phyloP scores from a whole-genome alignment of 768 basidiomycete genomes.

The Pisolithus orientalis region DNA sequence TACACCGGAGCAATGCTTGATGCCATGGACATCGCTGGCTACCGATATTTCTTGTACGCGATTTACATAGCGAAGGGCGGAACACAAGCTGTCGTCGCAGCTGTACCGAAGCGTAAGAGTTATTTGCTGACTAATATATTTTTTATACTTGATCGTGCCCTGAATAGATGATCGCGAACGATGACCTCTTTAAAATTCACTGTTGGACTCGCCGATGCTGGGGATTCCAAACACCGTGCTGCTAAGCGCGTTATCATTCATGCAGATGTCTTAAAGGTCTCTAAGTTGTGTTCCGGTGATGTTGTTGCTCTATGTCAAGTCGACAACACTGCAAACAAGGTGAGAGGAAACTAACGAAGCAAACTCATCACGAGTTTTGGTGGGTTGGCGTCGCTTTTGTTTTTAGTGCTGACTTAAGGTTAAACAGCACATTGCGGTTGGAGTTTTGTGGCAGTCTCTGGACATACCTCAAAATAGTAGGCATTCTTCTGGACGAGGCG shows the following conservation, averaged over 20 bases:
- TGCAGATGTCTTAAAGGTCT: constrained; percentile 51
- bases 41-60: no score
- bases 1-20: constrained; percentile 35
- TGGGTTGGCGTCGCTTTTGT: constrained; percentile 3
- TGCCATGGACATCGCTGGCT: constrained; percentile 3
- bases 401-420: constrained; percentile 12
- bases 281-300: constrained; percentile 66
- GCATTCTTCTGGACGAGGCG: constrained; percentile 20
- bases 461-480: constrained; percentile 55
- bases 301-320: constrained; percentile 47
- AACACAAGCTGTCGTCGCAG: no score
- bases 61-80: no score
- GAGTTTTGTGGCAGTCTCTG: constrained; percentile 70
- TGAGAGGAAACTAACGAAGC: constrained; percentile 19
- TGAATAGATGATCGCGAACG: neutral
- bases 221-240: constrained; percentile 41
- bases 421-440: constrained; percentile 55
- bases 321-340: constrained; percentile 29
- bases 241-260: constrained; percentile 60
- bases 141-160: neutral
- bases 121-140: neutral
- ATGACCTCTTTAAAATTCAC: constrained; percentile 33
- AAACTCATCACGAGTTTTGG: constrained; percentile 1
- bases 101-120: neutral
- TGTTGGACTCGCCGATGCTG: constrained; percentile 30